Conservation (phyloP, 176 grass and related monocot genomes). For the Cenchrus purpureus region DNA sequence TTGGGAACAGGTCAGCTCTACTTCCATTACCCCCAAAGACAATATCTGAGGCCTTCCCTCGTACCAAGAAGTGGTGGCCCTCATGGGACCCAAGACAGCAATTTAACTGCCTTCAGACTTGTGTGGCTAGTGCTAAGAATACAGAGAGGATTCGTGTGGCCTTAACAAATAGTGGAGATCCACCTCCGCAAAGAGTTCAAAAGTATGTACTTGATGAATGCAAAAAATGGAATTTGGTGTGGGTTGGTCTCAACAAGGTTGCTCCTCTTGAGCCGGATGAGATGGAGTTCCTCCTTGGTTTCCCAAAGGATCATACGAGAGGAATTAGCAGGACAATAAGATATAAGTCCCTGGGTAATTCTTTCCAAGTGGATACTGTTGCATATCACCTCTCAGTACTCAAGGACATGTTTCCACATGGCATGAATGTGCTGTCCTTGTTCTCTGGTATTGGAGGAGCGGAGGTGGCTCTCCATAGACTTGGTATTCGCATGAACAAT, state of each 20-base stretch:
- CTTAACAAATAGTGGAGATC: constrained; percentile 33
- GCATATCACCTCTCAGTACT: constrained; percentile 77
- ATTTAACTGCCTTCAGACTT: constrained; percentile 93
- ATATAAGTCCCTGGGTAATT: constrained; percentile 73
- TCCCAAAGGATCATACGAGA: constrained; percentile 80
- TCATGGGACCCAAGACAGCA: constrained; percentile 80
- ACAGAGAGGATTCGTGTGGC: constrained; percentile 54
- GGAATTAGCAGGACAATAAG: constrained; percentile 72
- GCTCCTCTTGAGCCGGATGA: constrained; percentile 82
- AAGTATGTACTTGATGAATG: constrained; percentile 68
- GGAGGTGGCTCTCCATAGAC: constrained; percentile 88
- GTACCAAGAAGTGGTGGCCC: constrained; percentile 67
- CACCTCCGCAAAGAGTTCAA: constrained; percentile 48
- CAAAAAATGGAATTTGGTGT: constrained; percentile 82
- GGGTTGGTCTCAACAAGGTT: constrained; percentile 85
- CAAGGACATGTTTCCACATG: constrained; percentile 69
- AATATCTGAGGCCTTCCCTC: constrained; percentile 58
- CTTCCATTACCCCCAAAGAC: constrained; percentile 25
- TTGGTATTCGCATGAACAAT: constrained; percentile 66
- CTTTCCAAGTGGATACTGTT: constrained; percentile 90
- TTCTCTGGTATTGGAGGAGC: constrained; percentile 95
- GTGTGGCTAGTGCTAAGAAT: constrained; percentile 56
- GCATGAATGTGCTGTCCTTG: constrained; percentile 70
- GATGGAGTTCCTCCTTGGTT: constrained; percentile 79
- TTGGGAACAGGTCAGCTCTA: constrained; percentile 59